A percentile compares a stretch with the other conserved stretches of the same genome.
phyloP scores from a whole-genome alignment of 768 basidiomycete genomes.

The Phaeolepiota aurea region DNA sequence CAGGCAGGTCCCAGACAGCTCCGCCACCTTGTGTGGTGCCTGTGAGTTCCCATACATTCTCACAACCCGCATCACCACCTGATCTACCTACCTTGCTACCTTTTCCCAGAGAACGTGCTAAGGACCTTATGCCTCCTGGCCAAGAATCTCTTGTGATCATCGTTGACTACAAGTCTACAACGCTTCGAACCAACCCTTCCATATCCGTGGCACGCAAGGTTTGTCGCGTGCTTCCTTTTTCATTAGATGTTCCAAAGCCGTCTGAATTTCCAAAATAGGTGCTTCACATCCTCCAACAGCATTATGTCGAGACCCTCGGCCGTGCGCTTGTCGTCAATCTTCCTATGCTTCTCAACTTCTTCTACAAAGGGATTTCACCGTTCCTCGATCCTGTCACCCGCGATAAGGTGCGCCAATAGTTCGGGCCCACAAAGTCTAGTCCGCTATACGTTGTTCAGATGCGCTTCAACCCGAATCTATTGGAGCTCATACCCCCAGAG shows the following conservation, averaged over 20 bases:
- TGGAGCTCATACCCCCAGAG: constrained; percentile 61
- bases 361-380: constrained; percentile 78
- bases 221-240: constrained; percentile 4
- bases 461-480: constrained; percentile 81
- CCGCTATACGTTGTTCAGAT: constrained; percentile 37
- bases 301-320: constrained; percentile 85
- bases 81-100: too few species aligned
- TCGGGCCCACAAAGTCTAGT: not conserved
- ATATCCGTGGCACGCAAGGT: constrained; percentile 73
- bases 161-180: constrained; percentile 80
- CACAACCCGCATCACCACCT: not conserved
- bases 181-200: constrained; percentile 77
- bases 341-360: constrained; percentile 63
- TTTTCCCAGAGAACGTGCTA: constrained; percentile 67
- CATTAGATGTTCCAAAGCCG: not conserved
- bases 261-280: constrained; percentile 26
- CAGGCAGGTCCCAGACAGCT: constrained; percentile 70
- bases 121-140: constrained; percentile 80
- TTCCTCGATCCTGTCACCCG: constrained; percentile 85
- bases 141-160: constrained; percentile 79
- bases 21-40: constrained; percentile 77
- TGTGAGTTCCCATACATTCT: constrained; percentile 43
- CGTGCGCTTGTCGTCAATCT: constrained; percentile 79
- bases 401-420: constrained; percentile 54
- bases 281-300: constrained; percentile 74